Evolutionary conservation across 164 flowering plant species (phyloP).

Genomic region (Kalanchoe fedtschenkoi): DNA sequence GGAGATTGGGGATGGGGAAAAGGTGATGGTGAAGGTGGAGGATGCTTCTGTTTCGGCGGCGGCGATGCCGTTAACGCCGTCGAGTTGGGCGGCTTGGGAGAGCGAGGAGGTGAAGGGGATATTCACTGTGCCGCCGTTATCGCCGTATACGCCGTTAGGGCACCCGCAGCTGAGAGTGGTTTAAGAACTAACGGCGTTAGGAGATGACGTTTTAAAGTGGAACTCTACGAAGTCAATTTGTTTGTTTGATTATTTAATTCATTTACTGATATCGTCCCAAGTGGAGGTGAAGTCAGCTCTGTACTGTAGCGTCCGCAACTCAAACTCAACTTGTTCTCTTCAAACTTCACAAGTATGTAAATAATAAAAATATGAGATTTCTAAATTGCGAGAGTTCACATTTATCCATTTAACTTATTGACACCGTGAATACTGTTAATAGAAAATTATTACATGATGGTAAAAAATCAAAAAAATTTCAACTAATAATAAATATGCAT

Average conservation of each 20-base stretch:
- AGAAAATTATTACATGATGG: too few relatives aligned
- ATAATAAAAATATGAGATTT: too few relatives aligned
- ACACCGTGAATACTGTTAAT: too few relatives aligned
- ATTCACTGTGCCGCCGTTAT: slow-evolving; percentile 7
- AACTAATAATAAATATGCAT: too few relatives aligned
- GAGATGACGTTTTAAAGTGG: background rate
- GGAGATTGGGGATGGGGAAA: background rate
- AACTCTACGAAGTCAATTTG: background rate
- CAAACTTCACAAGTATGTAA: too few relatives aligned
- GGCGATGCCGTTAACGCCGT: slow-evolving; percentile 5
- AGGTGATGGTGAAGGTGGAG: background rate
- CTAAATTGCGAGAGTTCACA: too few relatives aligned
- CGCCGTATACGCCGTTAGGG: slow-evolving; percentile 1
- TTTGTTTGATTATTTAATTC: background rate
- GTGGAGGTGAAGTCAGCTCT: background rate
- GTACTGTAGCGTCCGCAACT: too few relatives aligned
- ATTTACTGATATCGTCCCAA: background rate
- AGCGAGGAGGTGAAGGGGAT: background rate
- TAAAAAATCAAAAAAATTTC: too few relatives aligned
- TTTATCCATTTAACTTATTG: too few relatives aligned
- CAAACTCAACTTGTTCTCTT: too few relatives aligned
- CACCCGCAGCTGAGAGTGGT: background rate
- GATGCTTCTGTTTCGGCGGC: background rate
- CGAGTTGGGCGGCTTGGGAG: slow-evolving; percentile 7
- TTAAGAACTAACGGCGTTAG: background rate